Evolutionary conservation across 1,139 yeast genomes (phyloP).

Genomic region (Cylindricascospora bacillispora): DNA sequence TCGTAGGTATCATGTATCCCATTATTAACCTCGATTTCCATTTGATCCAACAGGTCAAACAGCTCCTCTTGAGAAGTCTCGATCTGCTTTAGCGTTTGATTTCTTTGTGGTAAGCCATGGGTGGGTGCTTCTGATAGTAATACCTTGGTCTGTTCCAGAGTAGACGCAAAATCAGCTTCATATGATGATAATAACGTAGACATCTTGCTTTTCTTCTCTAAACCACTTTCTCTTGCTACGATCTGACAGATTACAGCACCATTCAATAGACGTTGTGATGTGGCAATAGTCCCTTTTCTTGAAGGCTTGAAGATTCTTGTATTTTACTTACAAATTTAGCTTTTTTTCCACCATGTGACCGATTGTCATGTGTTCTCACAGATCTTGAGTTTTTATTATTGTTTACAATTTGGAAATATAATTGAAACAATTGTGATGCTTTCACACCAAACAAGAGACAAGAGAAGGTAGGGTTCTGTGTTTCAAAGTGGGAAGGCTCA

Average conservation of each 20-base stretch:
- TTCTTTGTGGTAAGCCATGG: slow-evolving; percentile 17
- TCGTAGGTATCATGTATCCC: slow-evolving; percentile 12
- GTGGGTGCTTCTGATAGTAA: slow-evolving; percentile 11
- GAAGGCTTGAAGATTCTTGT: too few relatives aligned
- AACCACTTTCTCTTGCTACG: background rate
- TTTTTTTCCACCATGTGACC: too few relatives aligned
- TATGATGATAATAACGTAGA: slow-evolving; percentile 20
- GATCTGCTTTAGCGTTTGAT: slow-evolving; percentile 15
- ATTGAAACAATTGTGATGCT: too few relatives aligned
- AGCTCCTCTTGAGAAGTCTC: slow-evolving; percentile 24
- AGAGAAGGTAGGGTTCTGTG: too few relatives aligned
- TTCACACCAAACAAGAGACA: too few relatives aligned
- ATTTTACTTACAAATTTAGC: too few relatives aligned
- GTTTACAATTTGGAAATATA: too few relatives aligned
- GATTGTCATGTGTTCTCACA: too few relatives aligned
- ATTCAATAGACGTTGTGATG: background rate
- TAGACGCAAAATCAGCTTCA: slow-evolving; percentile 23
- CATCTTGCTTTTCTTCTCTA: too few relatives aligned
- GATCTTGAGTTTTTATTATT: too few relatives aligned
- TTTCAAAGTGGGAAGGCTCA: too few relatives aligned
- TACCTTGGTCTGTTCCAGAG: slow-evolving; percentile 18
- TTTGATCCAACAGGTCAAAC: slow-evolving; percentile 23
- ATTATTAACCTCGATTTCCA: slow-evolving; percentile 25
- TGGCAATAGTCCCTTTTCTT: too few relatives aligned
- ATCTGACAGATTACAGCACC: background rate